These are phyloP conservation scores for Crotalaria pallida DNA, from an alignment of 306 rosid species.

Conservation along the genomic window DNA sequence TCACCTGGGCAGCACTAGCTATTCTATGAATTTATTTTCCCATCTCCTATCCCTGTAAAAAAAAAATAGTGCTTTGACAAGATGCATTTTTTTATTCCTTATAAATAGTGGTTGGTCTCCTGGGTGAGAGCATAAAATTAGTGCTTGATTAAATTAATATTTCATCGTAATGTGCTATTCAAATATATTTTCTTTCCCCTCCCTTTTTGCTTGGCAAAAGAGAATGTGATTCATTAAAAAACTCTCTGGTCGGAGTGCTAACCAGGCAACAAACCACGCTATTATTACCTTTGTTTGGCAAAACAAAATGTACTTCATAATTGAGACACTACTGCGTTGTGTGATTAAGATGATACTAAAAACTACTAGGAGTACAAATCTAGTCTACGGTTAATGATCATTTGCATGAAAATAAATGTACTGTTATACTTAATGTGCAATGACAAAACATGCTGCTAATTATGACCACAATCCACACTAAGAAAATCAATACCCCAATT, in stretches of 20 bases:
- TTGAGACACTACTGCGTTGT: background rate
- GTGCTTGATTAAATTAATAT: too few relatives aligned
- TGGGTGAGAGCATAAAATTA: background rate
- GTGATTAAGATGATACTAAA: too few relatives aligned
- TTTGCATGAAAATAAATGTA: background rate
- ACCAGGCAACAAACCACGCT: background rate
- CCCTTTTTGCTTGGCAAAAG: conserved; percentile 23
- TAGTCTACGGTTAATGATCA: background rate
- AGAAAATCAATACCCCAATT: background rate
- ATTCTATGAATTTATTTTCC: too few relatives aligned
- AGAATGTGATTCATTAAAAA: background rate
- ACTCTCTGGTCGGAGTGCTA: conserved; percentile 14
- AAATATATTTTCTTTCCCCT: conserved; percentile 13
- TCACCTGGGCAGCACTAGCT: too few relatives aligned
- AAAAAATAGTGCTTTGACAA: too few relatives aligned
- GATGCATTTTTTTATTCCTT: background rate
- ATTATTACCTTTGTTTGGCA: background rate
- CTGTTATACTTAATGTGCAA: background rate
- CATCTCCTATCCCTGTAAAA: too few relatives aligned
- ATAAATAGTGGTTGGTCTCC: conserved; percentile 22
- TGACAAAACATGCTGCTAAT: conserved; percentile 1
- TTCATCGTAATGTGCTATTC: conserved; percentile 22
- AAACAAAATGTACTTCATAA: background rate
- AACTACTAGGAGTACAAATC: too few relatives aligned
- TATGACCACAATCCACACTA: background rate